Evolutionary conservation across 352 stramenopile species (phyloP).

Genomic region (Phytophthora pini): DNA sequence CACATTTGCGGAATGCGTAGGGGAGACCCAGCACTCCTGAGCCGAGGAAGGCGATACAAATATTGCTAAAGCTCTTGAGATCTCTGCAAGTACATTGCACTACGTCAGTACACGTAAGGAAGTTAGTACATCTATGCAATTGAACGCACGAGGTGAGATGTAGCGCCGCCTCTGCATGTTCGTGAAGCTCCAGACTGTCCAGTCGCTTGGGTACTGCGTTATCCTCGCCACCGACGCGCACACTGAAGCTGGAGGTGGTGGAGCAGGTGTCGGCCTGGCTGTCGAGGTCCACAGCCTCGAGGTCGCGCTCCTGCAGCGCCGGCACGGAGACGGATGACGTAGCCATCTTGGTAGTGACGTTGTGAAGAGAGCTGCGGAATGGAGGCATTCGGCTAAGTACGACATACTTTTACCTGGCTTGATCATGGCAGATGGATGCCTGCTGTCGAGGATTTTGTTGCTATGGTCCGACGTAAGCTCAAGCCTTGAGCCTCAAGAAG

Average conservation of each 20-base stretch:
- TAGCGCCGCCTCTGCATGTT: constrained; percentile 29
- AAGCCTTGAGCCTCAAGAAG: too few species aligned
- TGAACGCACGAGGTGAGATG: constrained; percentile 57
- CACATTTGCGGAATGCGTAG: constrained; percentile 89
- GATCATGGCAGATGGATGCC: constrained; percentile 6
- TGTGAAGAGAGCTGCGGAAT: constrained; percentile 12
- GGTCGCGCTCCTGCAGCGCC: constrained; percentile 36
- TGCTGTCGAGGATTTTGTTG: background rate
- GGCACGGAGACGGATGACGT: constrained; percentile 4
- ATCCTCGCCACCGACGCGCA: constrained; percentile 5
- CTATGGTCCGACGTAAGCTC: too few species aligned
- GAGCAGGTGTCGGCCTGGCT: constrained; percentile 33
- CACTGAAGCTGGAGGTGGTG: constrained; percentile 38
- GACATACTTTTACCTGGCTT: constrained; percentile 5
- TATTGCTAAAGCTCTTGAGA: constrained; percentile 74
- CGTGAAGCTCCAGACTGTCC: constrained; percentile 22
- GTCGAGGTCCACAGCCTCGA: constrained; percentile 39
- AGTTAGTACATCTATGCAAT: background rate
- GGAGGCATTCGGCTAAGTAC: constrained; percentile 4
- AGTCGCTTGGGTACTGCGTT: constrained; percentile 24
- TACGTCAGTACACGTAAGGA: too few species aligned
- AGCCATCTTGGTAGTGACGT: constrained; percentile 33
- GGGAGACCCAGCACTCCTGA: constrained; percentile 91
- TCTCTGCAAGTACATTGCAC: constrained; percentile 35
- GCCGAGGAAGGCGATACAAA: constrained; percentile 92